Conservation (phyloP, 192 early-diverging fungal species). For the Entophlyctis luteolus region DNA sequence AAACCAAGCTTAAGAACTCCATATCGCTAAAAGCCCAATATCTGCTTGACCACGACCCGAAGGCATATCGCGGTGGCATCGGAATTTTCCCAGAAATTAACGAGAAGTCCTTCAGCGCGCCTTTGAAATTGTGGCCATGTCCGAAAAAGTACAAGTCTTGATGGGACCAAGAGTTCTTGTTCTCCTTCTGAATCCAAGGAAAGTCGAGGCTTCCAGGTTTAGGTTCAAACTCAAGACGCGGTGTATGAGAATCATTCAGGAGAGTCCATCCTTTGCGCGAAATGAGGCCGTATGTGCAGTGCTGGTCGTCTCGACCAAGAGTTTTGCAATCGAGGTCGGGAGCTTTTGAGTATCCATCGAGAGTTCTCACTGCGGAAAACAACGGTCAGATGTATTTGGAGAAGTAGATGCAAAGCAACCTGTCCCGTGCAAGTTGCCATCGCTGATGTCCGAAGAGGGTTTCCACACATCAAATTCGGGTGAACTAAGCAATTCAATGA, state of each 20-base stretch:
- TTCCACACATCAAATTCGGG: not conserved
- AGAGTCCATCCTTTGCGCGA: constrained; percentile 1
- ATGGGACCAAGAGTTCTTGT: not conserved
- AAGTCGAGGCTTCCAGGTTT: not conserved
- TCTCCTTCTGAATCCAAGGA: not conserved
- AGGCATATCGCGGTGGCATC: not conserved
- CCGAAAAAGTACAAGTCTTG: constrained; percentile 1
- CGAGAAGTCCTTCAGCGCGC: not conserved
- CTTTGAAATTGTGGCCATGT: not conserved
- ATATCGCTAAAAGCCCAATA: constrained; percentile 4
- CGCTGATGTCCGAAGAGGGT: not conserved
- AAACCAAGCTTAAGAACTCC: not conserved
- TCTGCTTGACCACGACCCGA: constrained; percentile 3
- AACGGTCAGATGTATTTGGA: too few relatives aligned
- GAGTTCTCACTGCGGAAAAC: not conserved
- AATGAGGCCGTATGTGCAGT: not conserved
- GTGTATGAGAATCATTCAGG: not conserved
- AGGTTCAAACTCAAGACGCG: not conserved
- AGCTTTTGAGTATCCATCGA: not conserved
- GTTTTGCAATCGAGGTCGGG: not conserved
- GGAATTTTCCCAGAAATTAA: constrained; percentile 1
- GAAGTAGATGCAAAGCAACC: too few relatives aligned
- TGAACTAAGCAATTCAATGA: not conserved
- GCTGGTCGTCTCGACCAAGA: not conserved
- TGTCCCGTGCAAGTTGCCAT: not conserved